Conservation (phyloP, 306 rosid species). For the Carpinus viminea region DNA sequence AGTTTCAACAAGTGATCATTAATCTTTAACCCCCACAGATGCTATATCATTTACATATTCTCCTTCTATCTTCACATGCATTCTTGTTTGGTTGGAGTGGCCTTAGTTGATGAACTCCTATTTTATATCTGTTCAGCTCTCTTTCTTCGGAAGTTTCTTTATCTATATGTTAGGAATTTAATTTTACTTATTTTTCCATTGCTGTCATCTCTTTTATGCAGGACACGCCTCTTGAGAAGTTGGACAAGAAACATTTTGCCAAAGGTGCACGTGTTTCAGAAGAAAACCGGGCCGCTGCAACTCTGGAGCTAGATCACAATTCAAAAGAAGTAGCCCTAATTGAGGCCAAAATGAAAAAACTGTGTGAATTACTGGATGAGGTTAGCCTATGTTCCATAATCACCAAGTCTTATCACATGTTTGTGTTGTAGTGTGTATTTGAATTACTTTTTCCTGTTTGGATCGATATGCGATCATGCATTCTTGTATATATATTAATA, state of each 20-base stretch:
- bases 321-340: constrained; percentile 71
- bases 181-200: constrained; percentile 9
- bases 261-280: constrained; percentile 58
- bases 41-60: not conserved
- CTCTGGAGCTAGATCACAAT: constrained; percentile 49
- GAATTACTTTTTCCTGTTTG: not conserved
- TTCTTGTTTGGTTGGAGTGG: constrained; percentile 12
- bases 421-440: constrained; percentile 4
- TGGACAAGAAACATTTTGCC: constrained; percentile 87
- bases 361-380: constrained; percentile 75
- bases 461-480: not conserved
- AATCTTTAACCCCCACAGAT: not conserved
- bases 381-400: constrained; percentile 42
- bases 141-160: constrained; percentile 19
- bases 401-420: not conserved
- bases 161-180: constrained; percentile 5
- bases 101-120: constrained; percentile 9
- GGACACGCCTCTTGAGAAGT: constrained; percentile 81
- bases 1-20: not conserved
- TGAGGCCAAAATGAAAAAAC: constrained; percentile 71
- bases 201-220: constrained; percentile 37
- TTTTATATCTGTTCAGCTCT: constrained; percentile 6
- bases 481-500: not conserved
- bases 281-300: constrained; percentile 55
- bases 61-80: not conserved